Conservation (phyloP, 257 asterid species). For the Echium plantagineum region DNA sequence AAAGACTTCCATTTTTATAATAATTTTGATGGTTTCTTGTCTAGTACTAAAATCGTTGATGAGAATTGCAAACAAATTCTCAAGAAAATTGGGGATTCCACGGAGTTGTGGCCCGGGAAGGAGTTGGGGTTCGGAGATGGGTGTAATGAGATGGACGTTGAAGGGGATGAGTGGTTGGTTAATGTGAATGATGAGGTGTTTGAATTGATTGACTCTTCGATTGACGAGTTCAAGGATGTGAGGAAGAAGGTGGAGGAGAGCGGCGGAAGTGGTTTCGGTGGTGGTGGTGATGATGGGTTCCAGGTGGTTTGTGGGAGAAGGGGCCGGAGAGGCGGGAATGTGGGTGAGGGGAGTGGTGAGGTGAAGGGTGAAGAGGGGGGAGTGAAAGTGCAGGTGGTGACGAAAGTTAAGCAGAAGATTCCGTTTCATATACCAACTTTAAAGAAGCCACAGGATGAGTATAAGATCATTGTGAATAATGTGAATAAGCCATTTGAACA, state of each 20-base stretch:
- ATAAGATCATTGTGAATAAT: conserved; percentile 71
- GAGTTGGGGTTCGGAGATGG: conserved; percentile 45
- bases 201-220: conserved; percentile 58
- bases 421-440: conserved; percentile 71
- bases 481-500: conserved; percentile 75
- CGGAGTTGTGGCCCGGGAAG: conserved; percentile 37
- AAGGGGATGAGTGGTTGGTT: conserved; percentile 67
- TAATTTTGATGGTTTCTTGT: conserved; percentile 67
- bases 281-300: conserved; percentile 18
- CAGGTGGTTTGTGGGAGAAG: conserved; percentile 2
- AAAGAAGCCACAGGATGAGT: conserved; percentile 74
- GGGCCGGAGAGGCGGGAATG: conserved; percentile 19
- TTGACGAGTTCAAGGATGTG: conserved; percentile 50
- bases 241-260: conserved; percentile 55
- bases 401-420: conserved; percentile 59
- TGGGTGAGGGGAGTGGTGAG: conserved; percentile 12
- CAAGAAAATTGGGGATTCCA: conserved; percentile 41
- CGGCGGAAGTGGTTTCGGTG: too few relatives aligned
- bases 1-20: conserved; percentile 83
- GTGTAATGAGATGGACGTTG: conserved; percentile 54
- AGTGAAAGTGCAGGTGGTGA: conserved; percentile 50
- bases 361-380: conserved; percentile 25
- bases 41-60: conserved; percentile 38
- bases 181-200: conserved; percentile 56
- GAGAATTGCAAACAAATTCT: conserved; percentile 37